phyloP scores from a whole-genome alignment of 140 eudicot species.

The Oenanthe javanica region DNA sequence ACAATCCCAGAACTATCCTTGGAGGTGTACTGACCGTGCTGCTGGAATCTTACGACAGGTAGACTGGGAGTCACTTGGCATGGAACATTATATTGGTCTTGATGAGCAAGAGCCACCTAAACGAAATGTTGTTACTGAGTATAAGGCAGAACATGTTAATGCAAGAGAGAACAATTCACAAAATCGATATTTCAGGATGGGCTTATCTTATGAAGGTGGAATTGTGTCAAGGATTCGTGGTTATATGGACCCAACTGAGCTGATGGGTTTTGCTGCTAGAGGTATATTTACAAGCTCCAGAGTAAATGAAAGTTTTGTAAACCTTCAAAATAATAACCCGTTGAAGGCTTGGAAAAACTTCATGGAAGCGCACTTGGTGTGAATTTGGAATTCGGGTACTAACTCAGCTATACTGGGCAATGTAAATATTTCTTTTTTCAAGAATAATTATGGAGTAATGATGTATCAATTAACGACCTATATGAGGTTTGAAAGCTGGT shows the following conservation, averaged over 20 bases:
- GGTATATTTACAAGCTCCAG: conserved; percentile 31
- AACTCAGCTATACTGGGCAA: conserved; percentile 5
- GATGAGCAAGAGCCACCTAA: conserved; percentile 2
- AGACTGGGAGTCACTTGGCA: conserved; percentile 63
- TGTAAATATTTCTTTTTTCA: background rate
- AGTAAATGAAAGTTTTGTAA: conserved; percentile 10
- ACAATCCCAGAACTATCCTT: conserved; percentile 23
- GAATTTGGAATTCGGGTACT: conserved; percentile 11
- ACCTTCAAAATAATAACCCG: conserved; percentile 23
- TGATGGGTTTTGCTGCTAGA: conserved; percentile 61
- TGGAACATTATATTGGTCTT: conserved; percentile 20
- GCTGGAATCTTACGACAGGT: conserved; percentile 33
- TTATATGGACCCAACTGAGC: conserved; percentile 41
- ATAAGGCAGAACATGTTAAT: background rate
- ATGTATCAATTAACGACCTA: background rate
- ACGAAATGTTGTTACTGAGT: conserved; percentile 5
- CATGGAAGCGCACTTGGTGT: conserved; percentile 28
- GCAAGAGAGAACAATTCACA: conserved; percentile 14
- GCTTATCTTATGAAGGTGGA: conserved; percentile 31
- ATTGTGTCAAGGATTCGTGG: conserved; percentile 37
- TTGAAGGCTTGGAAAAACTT: conserved; percentile 42
- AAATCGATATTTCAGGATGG: conserved; percentile 15
- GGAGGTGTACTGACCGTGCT: conserved; percentile 27
- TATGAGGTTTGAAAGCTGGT: background rate
- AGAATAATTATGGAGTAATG: background rate